Conservation (phyloP, 2,329 filamentous ascomycete species). For the Fusarium sp. region DNA sequence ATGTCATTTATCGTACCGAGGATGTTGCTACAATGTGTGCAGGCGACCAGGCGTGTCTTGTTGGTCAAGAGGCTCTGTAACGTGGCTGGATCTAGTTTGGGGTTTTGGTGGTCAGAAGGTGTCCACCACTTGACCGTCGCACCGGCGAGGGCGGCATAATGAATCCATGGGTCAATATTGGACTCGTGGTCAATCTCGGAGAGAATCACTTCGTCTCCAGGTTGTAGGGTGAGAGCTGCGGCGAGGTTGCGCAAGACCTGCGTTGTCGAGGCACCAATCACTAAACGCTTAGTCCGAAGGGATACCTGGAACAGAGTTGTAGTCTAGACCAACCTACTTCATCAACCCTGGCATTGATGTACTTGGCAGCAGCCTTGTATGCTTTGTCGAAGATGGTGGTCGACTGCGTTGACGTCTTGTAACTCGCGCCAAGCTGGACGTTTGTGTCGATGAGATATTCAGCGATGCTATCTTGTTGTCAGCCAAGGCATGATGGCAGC, state of each 20-base stretch:
- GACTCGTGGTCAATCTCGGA: constrained; percentile 1
- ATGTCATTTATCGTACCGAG: constrained; percentile 1
- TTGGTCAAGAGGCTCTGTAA: not conserved
- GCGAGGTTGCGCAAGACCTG: constrained; percentile 8
- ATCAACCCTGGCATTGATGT: not conserved
- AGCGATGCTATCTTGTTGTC: not conserved
- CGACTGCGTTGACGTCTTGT: constrained; percentile 8
- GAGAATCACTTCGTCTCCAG: constrained; percentile 3
- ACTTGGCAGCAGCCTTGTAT: constrained; percentile 1
- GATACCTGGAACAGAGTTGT: not conserved
- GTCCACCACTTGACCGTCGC: constrained; percentile 3
- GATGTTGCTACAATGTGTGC: constrained; percentile 6
- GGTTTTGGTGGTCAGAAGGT: not conserved
- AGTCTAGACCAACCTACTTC: constrained; percentile 1
- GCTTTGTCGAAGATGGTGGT: constrained; percentile 3
- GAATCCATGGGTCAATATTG: constrained; percentile 6
- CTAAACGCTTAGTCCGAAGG: not conserved
- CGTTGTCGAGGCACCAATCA: constrained; percentile 1
- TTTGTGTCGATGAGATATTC: not conserved
- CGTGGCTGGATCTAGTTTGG: not conserved
- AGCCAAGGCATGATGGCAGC: not conserved
- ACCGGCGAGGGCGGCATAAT: not conserved
- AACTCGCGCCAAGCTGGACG: constrained; percentile 5
- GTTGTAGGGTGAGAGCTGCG: not conserved
- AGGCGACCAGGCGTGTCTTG: constrained; percentile 6